Evolutionary conservation across 176 grass and related monocot species (phyloP), one percentile per base, ranked within the genome.

Genomic region (Raddia distichophylla): DNA sequence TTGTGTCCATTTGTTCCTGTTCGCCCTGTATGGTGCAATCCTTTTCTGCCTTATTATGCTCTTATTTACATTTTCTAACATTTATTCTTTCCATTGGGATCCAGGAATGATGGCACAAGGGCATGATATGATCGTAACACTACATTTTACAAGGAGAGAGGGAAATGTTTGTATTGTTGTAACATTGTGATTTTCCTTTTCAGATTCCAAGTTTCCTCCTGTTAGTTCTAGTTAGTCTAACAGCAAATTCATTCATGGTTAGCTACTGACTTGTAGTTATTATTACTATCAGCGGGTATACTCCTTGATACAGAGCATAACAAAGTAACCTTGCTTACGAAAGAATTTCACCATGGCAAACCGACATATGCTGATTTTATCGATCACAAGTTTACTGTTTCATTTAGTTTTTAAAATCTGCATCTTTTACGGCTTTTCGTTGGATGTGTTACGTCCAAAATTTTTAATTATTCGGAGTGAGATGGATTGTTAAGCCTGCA

Each of bases 71-170:
- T 20, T 69, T 54, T 84, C 69, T 86, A 73, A 82, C 19, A 64
- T 66, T 3, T 15, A 2, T 18, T 80, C 40, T 47, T 40, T 46
- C 47, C 12, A 18, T 52, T 80, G 7, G 64, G 53, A 22, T 66
- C 66, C 84, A 87, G 89, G 89, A 80, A 81, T 87, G 85, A 86
- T 74, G 71, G 33, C 65, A 65, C 15, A 56, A 27, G 51, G 19
- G 34, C 42, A 71, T 71, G 78, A 5, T 59, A 17, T 50, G 43
- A 20, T 50, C n/a, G 10, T 22, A n/a, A 61, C 18, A 66, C 35
- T 78, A 58, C 33, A 46, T 78, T 35, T 45, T 58, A 7, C 18
- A n/a, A 51, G 48, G 52, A 74, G 61, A 40, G 51, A 51, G 22
- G 34, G 1, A 81, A 67, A 47, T 64, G 10, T 10, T 18, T 63